Evolutionary conservation across 441 rosid genomes (phyloP), one percentile per base, ranked within the genome.

Genomic region (Metrosideros polymorpha): DNA sequence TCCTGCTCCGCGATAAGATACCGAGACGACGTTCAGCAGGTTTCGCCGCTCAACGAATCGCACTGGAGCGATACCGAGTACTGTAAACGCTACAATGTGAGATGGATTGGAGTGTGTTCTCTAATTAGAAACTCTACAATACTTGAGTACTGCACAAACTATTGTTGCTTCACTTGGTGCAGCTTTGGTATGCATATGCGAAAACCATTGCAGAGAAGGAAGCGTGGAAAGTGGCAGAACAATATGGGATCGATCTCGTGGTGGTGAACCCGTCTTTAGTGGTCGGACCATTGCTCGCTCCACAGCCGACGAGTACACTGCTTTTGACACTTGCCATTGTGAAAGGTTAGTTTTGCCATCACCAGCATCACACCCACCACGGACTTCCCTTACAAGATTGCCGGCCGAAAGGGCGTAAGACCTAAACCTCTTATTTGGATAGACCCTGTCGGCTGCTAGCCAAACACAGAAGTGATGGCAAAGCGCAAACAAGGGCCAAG

Each of bases 151-250:
- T 10, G 29, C 30, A 5, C 52, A 52, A 52, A 39, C 9, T 55
- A 53, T 77, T 55, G 55, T 27, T 22, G 39, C 12, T 29, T 55
- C 61, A 14, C 15, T 51, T 71, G 22, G 2, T 85, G 89, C 91
- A 96, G 98, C 93, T 92, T 0, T 94, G 96, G 95, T 97, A 97
- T 85, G 94, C 92, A 1, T 93, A 94, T 85, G 95, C 94, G 63
- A 95, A 95, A 93, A 94, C 96, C 2, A 6, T 88, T 24, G 95
- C 89, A 2, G 98, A 97, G 92, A 89, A 92, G 88, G 98, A 97
- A 88, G 99, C 98, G 29, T 97, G 99, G 98, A 91, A 82, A 86
- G 86, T 92, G 13, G 94, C 98, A 6, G 85, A 90, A 7, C 97
- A 97, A 63, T 89, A 63, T 66, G 95, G 93, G 15, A 90, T 96